phyloP scores from a whole-genome alignment of 306 rosid species.

The Cajanus cajan region DNA sequence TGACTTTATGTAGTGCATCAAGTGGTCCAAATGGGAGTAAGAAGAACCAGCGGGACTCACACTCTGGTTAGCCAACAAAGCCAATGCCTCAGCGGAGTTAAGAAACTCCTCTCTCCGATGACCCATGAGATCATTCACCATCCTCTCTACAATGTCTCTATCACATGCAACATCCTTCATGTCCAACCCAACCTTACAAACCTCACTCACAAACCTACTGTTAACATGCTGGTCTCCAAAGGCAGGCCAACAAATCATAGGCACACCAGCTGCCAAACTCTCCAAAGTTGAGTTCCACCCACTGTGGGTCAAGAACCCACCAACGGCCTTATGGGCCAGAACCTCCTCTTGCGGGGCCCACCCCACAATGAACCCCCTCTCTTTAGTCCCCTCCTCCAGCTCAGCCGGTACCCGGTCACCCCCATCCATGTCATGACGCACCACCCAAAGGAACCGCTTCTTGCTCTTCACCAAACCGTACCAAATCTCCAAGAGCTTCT shows the following conservation, averaged over 20 bases:
- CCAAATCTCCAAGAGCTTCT: not conserved
- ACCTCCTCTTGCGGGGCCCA: constrained; percentile 72
- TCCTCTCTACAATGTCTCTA: constrained; percentile 28
- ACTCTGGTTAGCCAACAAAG: constrained; percentile 6
- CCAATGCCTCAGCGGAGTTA: not conserved
- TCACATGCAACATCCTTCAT: constrained; percentile 41
- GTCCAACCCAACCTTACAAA: constrained; percentile 40
- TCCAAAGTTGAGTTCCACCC: constrained; percentile 46
- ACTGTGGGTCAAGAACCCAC: constrained; percentile 52
- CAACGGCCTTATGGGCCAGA: constrained; percentile 43
- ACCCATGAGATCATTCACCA: constrained; percentile 33
- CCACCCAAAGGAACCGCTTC: constrained; percentile 53
- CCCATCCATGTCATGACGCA: constrained; percentile 25
- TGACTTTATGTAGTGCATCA: constrained; percentile 16
- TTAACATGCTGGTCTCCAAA: constrained; percentile 38
- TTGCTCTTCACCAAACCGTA: constrained; percentile 39
- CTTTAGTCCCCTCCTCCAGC: constrained; percentile 36
- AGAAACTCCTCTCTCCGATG: constrained; percentile 20
- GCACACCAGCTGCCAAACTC: constrained; percentile 38
- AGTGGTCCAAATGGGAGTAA: not conserved
- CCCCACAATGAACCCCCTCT: constrained; percentile 38
- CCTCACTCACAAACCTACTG: constrained; percentile 44
- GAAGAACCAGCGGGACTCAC: constrained; percentile 33
- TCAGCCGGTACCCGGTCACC: not conserved
- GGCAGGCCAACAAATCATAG: constrained; percentile 42